Conservation (phyloP, 371 early-diverging fungal genomes). For the Mucor lusitanicus region DNA sequence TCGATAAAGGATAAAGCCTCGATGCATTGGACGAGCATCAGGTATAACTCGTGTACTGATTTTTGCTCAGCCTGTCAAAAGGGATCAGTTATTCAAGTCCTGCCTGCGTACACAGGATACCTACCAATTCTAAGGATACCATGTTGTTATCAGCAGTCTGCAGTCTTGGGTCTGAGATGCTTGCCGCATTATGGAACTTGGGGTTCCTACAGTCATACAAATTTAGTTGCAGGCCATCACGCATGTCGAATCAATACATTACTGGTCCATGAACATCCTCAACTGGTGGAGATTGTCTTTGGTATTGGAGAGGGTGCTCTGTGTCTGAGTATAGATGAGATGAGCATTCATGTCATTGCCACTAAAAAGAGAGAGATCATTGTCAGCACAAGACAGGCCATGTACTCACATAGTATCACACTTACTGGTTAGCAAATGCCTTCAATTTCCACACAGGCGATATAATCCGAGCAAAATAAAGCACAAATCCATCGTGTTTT, state of each 20-base stretch:
- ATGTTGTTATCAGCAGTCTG: conserved; percentile 27
- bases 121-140: conserved; percentile 28
- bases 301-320: conserved; percentile 37
- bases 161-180: conserved; percentile 28
- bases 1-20: conserved; percentile 79
- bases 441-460: conserved; percentile 75
- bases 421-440: conserved; percentile 41
- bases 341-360: not conserved
- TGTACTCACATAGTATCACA: too few species aligned
- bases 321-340: conserved; percentile 3
- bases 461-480: conserved; percentile 79
- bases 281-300: conserved; percentile 50
- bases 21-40: conserved; percentile 63
- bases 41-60: conserved; percentile 68
- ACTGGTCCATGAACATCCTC: conserved; percentile 53
- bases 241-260: conserved; percentile 7
- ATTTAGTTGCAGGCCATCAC: not conserved
- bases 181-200: conserved; percentile 29
- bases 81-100: not conserved
- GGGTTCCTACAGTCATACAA: conserved; percentile 23
- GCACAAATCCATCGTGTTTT: conserved; percentile 74
- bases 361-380: not conserved
- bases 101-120: not conserved
- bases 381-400: not conserved
- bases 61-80: conserved; percentile 61